Evolutionary conservation across 345 rosid genomes (phyloP).

Genomic region (Linum tenue): DNA sequence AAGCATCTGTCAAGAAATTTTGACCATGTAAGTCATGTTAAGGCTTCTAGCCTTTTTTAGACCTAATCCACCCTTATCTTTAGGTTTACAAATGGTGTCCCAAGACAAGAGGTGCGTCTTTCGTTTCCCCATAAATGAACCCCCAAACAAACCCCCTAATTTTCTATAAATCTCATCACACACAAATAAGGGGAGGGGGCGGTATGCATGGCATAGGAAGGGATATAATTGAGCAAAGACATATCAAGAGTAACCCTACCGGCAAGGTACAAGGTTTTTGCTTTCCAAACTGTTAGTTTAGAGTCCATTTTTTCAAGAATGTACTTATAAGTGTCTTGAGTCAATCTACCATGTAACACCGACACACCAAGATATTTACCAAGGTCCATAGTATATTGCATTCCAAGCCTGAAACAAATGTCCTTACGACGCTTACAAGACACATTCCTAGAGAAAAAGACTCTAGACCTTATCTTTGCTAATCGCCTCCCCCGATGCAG

Average conservation of each 20-base stretch:
- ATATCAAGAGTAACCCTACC: neutral
- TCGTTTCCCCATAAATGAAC: neutral
- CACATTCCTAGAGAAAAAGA: neutral
- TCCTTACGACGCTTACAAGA: too few relatives aligned
- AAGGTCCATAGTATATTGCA: neutral
- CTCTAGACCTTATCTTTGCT: neutral
- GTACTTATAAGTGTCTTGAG: neutral
- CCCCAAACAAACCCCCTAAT: neutral
- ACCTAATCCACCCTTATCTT: too few relatives aligned
- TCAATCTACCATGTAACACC: neutral
- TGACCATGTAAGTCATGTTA: too few relatives aligned
- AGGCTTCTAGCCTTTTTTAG: too few relatives aligned
- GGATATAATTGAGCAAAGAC: neutral
- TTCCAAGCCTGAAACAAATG: neutral
- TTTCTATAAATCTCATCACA: neutral
- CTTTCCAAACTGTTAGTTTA: neutral
- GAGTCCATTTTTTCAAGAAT: neutral
- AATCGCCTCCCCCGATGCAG: neutral
- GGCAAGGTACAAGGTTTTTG: neutral
- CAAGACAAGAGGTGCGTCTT: neutral
- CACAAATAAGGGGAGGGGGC: neutral
- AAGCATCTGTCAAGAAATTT: too few relatives aligned
- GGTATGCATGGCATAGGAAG: neutral
- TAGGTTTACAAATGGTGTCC: too few relatives aligned
- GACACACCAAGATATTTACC: neutral